phyloP scores from a whole-genome alignment of 164 flowering plant species.

The Dillenia suffruticosa region DNA sequence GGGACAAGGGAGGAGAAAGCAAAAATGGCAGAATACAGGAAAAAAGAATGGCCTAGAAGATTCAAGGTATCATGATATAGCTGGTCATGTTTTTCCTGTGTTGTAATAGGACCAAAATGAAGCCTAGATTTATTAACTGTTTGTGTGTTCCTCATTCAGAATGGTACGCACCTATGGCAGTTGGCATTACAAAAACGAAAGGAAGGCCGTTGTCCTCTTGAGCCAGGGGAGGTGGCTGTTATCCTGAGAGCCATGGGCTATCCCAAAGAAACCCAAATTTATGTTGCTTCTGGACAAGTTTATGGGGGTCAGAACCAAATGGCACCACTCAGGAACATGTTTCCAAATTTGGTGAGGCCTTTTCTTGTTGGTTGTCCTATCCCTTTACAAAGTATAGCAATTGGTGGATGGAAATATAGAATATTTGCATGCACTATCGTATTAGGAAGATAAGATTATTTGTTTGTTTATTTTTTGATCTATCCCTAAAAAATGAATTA shows the following conservation, averaged over 20 bases:
- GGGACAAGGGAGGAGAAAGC: constrained; percentile 95
- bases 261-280: constrained; percentile 96
- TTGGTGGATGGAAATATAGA: too few relatives aligned
- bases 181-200: constrained; percentile 92
- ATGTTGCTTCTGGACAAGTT: constrained; percentile 98
- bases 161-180: constrained; percentile 98
- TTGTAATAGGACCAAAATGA: neutral
- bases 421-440: too few relatives aligned
- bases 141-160: constrained; percentile 44
- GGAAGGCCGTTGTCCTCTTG: constrained; percentile 98
- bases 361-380: neutral
- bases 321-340: constrained; percentile 99
- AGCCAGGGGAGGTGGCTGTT: constrained; percentile 98
- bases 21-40: constrained; percentile 86
- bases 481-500: too few relatives aligned
- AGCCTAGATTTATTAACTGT: neutral
- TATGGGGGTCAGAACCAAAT: constrained; percentile 97
- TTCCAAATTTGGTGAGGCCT: constrained; percentile 79
- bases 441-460: too few relatives aligned
- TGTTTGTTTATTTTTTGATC: too few relatives aligned
- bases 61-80: constrained; percentile 54
- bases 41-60: constrained; percentile 98
- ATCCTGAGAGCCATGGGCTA: constrained; percentile 97
- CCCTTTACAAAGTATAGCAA: too few relatives aligned
- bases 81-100: neutral